A percentile compares a stretch with the other conserved stretches of the same genome.
Evolutionary conservation across 495 filamentous ascomycete species (phyloP).

Genomic region (Cercophora samala): DNA sequence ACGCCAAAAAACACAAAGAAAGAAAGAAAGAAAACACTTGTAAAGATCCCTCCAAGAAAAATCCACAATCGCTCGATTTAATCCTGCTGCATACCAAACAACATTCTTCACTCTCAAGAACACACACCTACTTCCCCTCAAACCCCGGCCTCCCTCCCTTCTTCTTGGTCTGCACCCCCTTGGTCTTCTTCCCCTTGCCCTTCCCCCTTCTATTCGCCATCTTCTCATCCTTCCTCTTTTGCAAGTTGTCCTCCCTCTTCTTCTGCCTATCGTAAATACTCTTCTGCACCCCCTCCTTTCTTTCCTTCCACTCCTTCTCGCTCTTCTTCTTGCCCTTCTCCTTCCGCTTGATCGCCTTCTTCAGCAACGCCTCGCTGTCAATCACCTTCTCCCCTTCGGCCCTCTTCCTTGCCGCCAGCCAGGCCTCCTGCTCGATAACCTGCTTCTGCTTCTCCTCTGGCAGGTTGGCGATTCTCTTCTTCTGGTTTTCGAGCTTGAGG

Average conservation of each 20-base stretch:
- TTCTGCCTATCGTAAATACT: conserved; percentile 74
- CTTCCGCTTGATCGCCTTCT: conserved; percentile 93
- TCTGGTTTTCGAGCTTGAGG: conserved; percentile 66
- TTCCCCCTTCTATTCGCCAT: conserved; percentile 48
- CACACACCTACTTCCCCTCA: conserved; percentile 50
- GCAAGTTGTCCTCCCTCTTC: conserved; percentile 85
- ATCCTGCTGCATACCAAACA: background rate
- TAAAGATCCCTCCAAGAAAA: no score
- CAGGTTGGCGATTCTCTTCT: conserved; percentile 64
- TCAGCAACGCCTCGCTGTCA: conserved; percentile 82
- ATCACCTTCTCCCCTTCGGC: conserved; percentile 87
- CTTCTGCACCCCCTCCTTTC: conserved; percentile 70
- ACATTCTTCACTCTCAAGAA: background rate
- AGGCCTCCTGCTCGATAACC: conserved; percentile 87
- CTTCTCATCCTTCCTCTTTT: conserved; percentile 77
- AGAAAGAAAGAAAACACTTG: no score
- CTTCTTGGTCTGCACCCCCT: conserved; percentile 53
- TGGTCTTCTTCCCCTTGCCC: conserved; percentile 60
- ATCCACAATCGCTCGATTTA: background rate
- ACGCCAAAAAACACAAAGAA: no score
- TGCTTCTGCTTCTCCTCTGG: conserved; percentile 75
- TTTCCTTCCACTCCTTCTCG: conserved; percentile 82
- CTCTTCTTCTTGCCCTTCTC: conserved; percentile 86
- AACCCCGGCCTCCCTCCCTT: conserved; percentile 73
- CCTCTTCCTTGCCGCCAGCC: conserved; percentile 86